Base-by-base conservation (phyloP, 805 yeast species). In the Starmerella khaoyaiensis region DNA sequence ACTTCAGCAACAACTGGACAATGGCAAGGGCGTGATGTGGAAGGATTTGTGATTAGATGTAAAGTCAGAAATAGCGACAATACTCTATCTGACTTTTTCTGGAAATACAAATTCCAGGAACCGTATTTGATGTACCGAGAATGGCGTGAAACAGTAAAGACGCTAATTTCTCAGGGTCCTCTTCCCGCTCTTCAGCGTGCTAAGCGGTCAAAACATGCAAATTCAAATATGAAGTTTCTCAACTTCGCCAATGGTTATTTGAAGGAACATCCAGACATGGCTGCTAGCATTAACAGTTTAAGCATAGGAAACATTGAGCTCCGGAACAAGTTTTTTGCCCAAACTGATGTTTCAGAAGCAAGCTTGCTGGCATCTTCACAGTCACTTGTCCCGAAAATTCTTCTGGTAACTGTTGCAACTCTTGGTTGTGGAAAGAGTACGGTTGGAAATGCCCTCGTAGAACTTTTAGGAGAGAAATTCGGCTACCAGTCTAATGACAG, bases 391-490 rank as follows among this genome's bases (percentile, higher is more conserved):
- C 38, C 44, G 4, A 76, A 75, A 47, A 78, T 72, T 52, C 68
- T 81, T 0, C 51, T 90, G 3, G 70, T 83, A 1, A 87, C 97
- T 0, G 72, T 86, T 3, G 84, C 96, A 0, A 83, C 94, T 0
- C 71, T 87, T 36, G 97, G 97, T 0, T 82, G 95, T 57, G 98
- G 98, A 6, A 90, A 90, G 54, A 84, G 96, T 0, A 83, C 96
- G 0, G 70, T 80, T 0, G 72, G 80, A 5, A 54, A 71, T 24
- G 74, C 86, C 0, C 60, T 90, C 28, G 44, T 51, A 0, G 51
- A 64, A 8, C 55, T 86, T 8, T 75, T 63, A 38, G 75, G 76
- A 1, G 33, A 24, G 1, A 15, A 29, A 15, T 78, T 93, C 77
- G 76, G 70, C 0, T 79, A 76, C 48, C 64, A 80, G 9, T 94